A percentile compares a stretch with the other conserved stretches of the same genome.
Conservation (phyloP, 441 rosid genomes). For the Populus hybrid region DNA sequence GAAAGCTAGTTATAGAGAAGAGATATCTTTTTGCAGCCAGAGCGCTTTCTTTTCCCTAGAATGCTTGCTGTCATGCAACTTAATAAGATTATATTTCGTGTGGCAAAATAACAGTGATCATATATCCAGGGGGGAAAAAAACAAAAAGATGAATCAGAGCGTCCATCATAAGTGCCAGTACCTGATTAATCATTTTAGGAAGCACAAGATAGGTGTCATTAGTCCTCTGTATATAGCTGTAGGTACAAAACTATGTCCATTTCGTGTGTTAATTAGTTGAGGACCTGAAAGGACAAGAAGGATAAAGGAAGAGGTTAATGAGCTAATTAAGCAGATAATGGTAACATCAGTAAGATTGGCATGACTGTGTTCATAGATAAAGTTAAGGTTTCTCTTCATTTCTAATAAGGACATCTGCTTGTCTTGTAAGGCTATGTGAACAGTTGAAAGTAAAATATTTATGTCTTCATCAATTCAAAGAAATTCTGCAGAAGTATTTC, state of each 20-base stretch:
- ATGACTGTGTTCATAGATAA: not conserved
- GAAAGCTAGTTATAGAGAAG: not conserved
- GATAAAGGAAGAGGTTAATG: not conserved
- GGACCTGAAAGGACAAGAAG: not conserved
- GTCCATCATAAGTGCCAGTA: not conserved
- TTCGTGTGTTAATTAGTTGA: not conserved
- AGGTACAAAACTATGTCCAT: not conserved
- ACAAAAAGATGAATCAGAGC: not conserved
- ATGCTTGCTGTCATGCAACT: not conserved
- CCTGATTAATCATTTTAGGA: not conserved
- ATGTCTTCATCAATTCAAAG: not conserved
- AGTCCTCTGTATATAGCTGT: not conserved
- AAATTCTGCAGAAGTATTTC: not conserved
- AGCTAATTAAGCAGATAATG: slow-evolving; percentile 10
- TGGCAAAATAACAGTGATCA: not conserved
- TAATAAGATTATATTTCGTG: not conserved
- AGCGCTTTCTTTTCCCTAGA: no score
- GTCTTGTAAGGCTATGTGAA: slow-evolving; percentile 7
- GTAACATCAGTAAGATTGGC: slow-evolving; percentile 11
- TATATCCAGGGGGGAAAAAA: not conserved
- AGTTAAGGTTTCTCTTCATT: not conserved
- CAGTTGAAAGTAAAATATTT: not conserved
- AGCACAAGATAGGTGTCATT: not conserved
- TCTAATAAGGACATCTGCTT: slow-evolving; percentile 6
- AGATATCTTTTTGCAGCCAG: not conserved